Percentiles rank a stretch among this genome's conserved stretches.
Evolutionary conservation across 495 filamentous ascomycete species (phyloP).

Genomic region (Apiosordaria backusii): DNA sequence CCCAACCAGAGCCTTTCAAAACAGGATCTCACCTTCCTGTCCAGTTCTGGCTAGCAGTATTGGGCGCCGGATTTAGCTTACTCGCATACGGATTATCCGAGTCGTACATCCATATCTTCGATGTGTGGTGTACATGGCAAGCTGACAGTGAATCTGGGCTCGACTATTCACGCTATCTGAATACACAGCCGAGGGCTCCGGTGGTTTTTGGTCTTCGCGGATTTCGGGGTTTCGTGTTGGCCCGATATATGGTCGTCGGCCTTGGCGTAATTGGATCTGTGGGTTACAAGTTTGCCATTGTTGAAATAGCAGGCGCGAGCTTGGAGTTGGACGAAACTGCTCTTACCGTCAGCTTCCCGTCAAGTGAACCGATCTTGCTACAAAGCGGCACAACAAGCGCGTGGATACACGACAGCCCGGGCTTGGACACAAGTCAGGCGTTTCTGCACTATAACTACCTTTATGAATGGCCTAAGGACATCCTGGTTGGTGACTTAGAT

Average conservation of each 20-base stretch:
- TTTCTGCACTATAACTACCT: conserved; percentile 4
- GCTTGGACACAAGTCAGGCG: not conserved
- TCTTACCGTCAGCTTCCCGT: not conserved
- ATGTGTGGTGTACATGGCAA: conserved; percentile 8
- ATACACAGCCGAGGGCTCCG: conserved; percentile 10
- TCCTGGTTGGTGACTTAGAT: not conserved
- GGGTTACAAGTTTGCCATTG: conserved; percentile 10
- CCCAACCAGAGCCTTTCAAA: not conserved
- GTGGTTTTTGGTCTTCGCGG: not conserved
- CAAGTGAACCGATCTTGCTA: not conserved
- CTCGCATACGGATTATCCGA: conserved; percentile 5
- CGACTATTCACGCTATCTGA: conserved; percentile 13
- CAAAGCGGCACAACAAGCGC: conserved; percentile 5
- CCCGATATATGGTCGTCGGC: not conserved
- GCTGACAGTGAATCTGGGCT: not conserved
- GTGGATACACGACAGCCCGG: conserved; percentile 11
- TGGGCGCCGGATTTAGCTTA: conserved; percentile 8
- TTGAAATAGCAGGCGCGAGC: not conserved
- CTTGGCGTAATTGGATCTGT: conserved; percentile 2
- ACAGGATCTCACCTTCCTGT: conserved; percentile 2
- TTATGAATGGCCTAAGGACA: not conserved
- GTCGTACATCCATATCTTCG: conserved; percentile 6
- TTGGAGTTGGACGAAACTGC: not conserved
- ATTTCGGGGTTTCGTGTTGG: conserved; percentile 2
- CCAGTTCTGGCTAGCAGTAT: conserved; percentile 10